Evolutionary conservation across 2,329 filamentous ascomycete genomes (phyloP).

Genomic region (Reticulascus tulasneorum): DNA sequence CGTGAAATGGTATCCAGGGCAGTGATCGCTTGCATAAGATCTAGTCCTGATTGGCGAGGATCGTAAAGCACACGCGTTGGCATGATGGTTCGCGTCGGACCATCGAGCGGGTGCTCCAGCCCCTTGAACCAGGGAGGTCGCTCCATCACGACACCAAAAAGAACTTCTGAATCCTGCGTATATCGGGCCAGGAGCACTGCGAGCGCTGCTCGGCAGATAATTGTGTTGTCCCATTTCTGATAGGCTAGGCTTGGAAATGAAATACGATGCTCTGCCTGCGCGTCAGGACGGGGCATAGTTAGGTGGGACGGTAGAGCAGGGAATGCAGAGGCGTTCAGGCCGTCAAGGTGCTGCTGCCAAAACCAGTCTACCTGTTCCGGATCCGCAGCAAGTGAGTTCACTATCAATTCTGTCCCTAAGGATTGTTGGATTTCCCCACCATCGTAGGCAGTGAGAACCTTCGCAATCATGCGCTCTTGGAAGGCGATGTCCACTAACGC

Average conservation of each 20-base stretch:
- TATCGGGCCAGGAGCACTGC: conserved; percentile 7
- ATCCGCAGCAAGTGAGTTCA: too few relatives aligned
- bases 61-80: conserved; percentile 7
- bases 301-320: not conserved
- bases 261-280: not conserved
- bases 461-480: too few relatives aligned
- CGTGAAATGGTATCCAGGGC: not conserved
- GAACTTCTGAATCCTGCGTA: conserved; percentile 2
- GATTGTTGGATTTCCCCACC: too few relatives aligned
- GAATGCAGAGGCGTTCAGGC: not conserved
- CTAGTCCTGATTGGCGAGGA: not conserved
- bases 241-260: not conserved
- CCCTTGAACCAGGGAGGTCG: not conserved
- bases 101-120: not conserved
- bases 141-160: conserved; percentile 3
- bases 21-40: not conserved
- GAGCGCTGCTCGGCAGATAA: conserved; percentile 6
- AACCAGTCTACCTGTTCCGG: not conserved
- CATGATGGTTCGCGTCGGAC: conserved; percentile 1
- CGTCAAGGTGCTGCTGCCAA: not conserved
- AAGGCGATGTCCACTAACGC: too few relatives aligned
- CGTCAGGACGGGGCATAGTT: not conserved
- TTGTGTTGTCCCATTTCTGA: not conserved
- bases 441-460: too few relatives aligned
- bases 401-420: too few relatives aligned